phyloP scores from a whole-genome alignment of 2,329 filamentous ascomycete species.

The Moelleriella libera region DNA sequence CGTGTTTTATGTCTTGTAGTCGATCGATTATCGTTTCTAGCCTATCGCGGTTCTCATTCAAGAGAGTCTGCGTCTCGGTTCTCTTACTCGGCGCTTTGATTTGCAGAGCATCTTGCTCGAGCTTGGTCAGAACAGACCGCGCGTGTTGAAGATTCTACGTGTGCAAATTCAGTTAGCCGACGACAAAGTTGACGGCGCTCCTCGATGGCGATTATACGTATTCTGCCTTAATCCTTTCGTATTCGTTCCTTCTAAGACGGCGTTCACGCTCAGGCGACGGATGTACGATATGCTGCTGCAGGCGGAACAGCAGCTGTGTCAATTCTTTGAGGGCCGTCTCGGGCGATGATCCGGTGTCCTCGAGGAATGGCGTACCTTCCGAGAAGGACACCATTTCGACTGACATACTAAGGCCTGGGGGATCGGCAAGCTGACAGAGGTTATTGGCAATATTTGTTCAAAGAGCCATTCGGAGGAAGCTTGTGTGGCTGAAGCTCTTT shows the following conservation, averaged over 20 bases:
- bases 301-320: slow-evolving; percentile 46
- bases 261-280: slow-evolving; percentile 44
- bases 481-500: no score
- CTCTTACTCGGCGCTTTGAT: slow-evolving; percentile 44
- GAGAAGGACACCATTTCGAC: no score
- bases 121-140: slow-evolving; percentile 49
- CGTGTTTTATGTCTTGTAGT: slow-evolving; percentile 53
- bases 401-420: no score
- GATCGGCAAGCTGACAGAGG: no score
- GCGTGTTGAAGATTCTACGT: slow-evolving; percentile 58
- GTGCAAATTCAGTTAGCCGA: background rate
- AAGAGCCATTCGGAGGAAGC: no score
- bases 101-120: slow-evolving; percentile 54
- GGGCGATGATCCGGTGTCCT: slow-evolving; percentile 5
- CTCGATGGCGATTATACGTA: slow-evolving; percentile 23
- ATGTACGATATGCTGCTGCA: slow-evolving; percentile 51
- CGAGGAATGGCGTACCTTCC: background rate
- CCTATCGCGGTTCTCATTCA: slow-evolving; percentile 49
- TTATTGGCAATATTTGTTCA: no score
- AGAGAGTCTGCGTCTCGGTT: slow-evolving; percentile 46
- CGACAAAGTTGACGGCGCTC: no score
- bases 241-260: slow-evolving; percentile 44
- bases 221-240: slow-evolving; percentile 39
- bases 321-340: slow-evolving; percentile 33
- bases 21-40: slow-evolving; percentile 53